Evolutionary conservation across 2,329 filamentous ascomycete species (phyloP), one percentile per base, ranked within the genome.

Genomic region (Meredithiella fracta): DNA sequence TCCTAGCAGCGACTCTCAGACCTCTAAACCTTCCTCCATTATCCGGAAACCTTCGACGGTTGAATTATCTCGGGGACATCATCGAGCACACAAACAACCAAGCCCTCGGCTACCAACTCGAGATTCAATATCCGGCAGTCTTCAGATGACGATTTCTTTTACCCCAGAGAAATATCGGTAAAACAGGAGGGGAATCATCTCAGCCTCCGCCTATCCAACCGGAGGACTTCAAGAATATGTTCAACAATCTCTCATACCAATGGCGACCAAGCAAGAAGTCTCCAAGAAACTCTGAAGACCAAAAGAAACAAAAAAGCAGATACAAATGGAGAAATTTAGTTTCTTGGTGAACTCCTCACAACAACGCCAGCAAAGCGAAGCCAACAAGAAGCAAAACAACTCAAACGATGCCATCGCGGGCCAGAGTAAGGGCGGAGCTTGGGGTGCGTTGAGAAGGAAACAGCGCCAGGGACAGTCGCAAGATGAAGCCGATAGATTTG

Each of bases 321-420:
- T n/a, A 34, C 29, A 37, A 25, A 57, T 57, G 17, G 38, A 20
- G 17, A 57, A 51, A 23, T 57, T 57, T n/a, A 57, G 53, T 40
- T 37, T 57, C 22, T 44, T 57, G 11, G 51, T 23, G 22, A 57
- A 57, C 7, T 22, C 53, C 5, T 31, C 47, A 31, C 34, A 37
- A 26, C 51, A 57, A 20, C 56, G 56, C 26, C 51, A 54, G 22
- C 52, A 57, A 51, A 57, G 1, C 2, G 56, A 51, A 29, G 49
- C 40, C 25, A 42, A 37, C 29, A 47, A 29, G n/a, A 51, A 25
- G 6, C 37, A 42, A 9, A 20, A 17, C 47, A 44, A 55, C 17
- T 29, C 17, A 26, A 58, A 38, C 25, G 25, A n/a, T 34, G 3
- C 14, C 8, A 22, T 6, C 15, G 17, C 15, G 11, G 8, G 8